Evolutionary conservation across 768 basidiomycete genomes (phyloP), one percentile per base, ranked within the genome.

Genomic region (Termitomyces sp.): DNA sequence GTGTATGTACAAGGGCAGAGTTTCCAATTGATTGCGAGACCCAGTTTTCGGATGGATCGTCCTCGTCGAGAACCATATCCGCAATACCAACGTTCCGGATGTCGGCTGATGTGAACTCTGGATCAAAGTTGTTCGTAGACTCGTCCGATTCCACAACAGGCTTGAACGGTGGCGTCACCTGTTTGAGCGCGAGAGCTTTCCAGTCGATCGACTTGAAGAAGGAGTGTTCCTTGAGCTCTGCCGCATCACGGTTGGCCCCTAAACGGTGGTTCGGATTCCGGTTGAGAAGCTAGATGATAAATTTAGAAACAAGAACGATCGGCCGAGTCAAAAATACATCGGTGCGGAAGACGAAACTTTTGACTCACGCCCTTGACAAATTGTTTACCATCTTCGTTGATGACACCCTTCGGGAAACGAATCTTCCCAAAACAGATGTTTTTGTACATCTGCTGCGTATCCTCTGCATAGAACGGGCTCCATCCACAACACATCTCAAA

Each of bases 401-500:
- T 98, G 34, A 98, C 95, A 51, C 90, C 95, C 65, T 93, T 89
- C 5, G 97, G 97, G 75, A 98, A 98, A 51, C 94, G 80, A 67
- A 98, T 98, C 80, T 98, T 98, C 57, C 97, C 97, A 70, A 98
- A 99, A 68, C 95, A 97, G 62, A 92, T 93, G 72, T 90, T 93
- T 78, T 94, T 94, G 77, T 99, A 99, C 97, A 99, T 99, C 72
- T 96, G 92, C 69, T 99, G 96, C 4, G 93, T 97, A 67, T 99
- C 97, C 65, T 99, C 97, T 17, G 96, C 95, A 65, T 98, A 99
- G 74, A 98, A 99, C 41, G 97, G 97, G 67, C 90, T 93, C 97
- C 97, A 98, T 6, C 97, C 97, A 62, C 97, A 99, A 65, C 97
- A 98, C 97, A 99, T 99, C 73, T 99, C 97, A 68, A 98, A 99